These are phyloP conservation scores for Cornus suecica DNA, from an alignment of 148 eudicot species.

Conservation along the genomic window DNA sequence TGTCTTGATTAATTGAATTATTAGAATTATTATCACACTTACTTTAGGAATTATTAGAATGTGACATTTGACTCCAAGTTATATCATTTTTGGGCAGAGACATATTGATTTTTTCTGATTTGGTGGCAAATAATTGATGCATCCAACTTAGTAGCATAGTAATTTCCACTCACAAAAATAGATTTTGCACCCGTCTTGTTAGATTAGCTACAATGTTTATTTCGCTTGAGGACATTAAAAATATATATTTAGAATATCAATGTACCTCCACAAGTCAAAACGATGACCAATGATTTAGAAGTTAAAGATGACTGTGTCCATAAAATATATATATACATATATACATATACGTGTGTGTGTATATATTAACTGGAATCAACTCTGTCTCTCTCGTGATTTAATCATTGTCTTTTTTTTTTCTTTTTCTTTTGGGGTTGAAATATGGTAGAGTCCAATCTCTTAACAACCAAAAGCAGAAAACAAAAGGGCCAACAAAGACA, in stretches of 20 bases:
- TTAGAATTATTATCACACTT: too few relatives aligned
- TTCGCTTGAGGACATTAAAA: too few relatives aligned
- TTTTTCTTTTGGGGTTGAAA: conserved; percentile 24
- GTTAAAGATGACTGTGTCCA: conserved; percentile 5
- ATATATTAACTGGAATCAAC: conserved; percentile 29
- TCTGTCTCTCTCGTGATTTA: conserved; percentile 6
- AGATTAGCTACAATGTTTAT: too few relatives aligned
- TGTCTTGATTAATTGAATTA: too few relatives aligned
- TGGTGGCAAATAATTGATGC: not conserved
- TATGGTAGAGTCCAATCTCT: conserved; percentile 23
- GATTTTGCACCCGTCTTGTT: not conserved
- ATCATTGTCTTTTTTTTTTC: conserved; percentile 16
- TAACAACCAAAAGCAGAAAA: conserved; percentile 24
- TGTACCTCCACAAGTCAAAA: not conserved
- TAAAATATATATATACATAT: conserved; percentile 9
- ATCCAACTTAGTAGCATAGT: not conserved
- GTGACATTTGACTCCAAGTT: too few relatives aligned
- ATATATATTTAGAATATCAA: not conserved
- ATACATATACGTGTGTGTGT: too few relatives aligned
- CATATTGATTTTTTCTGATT: too few relatives aligned
- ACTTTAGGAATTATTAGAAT: too few relatives aligned
- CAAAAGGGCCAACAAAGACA: conserved; percentile 28
- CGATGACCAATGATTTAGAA: not conserved
- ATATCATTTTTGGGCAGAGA: too few relatives aligned
- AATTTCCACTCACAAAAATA: not conserved